Conservation (phyloP, 73 alveolate genomes). For the Breviolum minutum region DNA sequence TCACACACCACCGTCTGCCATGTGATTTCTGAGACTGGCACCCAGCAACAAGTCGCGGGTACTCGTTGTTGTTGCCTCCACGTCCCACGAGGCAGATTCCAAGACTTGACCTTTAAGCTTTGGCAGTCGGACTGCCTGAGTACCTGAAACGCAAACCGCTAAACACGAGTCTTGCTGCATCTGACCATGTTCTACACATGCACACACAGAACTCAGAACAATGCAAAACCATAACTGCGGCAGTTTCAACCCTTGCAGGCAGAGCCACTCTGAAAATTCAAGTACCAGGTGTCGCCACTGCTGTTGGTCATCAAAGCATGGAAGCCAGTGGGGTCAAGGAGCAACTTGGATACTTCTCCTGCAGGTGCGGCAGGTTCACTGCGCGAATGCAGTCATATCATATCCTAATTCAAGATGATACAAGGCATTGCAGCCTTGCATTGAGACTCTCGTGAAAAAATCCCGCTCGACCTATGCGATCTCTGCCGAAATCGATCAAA, state of each 20-base stretch:
- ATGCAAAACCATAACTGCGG: too few species aligned
- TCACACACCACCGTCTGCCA: too few species aligned
- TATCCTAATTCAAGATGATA: neutral
- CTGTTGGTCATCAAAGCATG: slow-evolving; percentile 83
- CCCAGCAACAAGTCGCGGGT: slow-evolving; percentile 33
- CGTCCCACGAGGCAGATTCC: slow-evolving; percentile 81
- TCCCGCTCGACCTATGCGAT: neutral
- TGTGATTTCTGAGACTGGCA: neutral
- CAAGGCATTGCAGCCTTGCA: neutral
- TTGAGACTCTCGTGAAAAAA: neutral
- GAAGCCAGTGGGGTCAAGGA: slow-evolving; percentile 69
- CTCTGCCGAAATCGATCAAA: slow-evolving; percentile 34
- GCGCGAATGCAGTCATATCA: neutral
- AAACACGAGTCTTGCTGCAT: neutral
- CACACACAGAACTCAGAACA: neutral
- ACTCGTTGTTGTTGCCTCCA: slow-evolving; percentile 31
- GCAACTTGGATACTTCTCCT: slow-evolving; percentile 43
- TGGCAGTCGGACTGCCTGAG: slow-evolving; percentile 41
- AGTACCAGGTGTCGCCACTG: slow-evolving; percentile 82
- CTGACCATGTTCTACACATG: neutral
- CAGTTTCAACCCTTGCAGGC: neutral
- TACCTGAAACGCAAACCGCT: slow-evolving; percentile 9
- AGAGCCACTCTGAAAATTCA: slow-evolving; percentile 39
- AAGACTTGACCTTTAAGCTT: slow-evolving; percentile 74
- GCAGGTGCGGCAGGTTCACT: neutral